Conservation (phyloP, 768 basidiomycete species). For the Terana coerulea region DNA sequence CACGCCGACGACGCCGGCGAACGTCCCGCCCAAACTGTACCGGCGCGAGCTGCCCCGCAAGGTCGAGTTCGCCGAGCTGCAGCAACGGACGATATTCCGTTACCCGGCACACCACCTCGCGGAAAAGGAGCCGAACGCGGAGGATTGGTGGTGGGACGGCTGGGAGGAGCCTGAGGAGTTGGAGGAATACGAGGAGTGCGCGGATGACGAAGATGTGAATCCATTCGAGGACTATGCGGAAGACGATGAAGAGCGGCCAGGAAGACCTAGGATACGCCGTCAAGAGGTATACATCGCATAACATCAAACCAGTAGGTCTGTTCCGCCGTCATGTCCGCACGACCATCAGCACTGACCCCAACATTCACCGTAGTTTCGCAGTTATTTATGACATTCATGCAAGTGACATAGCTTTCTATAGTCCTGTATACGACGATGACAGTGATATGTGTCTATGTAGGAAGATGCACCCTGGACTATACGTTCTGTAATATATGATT, state of each 20-base stretch:
- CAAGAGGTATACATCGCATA: neutral
- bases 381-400: too few species aligned
- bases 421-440: too few species aligned
- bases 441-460: too few species aligned
- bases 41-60: slow-evolving; percentile 12
- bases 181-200: neutral
- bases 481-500: too few species aligned
- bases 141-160: slow-evolving; percentile 21
- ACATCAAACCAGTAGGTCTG: too few species aligned
- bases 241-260: neutral
- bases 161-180: slow-evolving; percentile 20
- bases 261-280: neutral
- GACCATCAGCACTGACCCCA: too few species aligned
- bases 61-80: slow-evolving; percentile 19
- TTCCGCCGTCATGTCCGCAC: too few species aligned
- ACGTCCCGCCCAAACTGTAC: slow-evolving; percentile 4
- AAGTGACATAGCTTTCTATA: too few species aligned
- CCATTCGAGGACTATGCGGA: too few species aligned
- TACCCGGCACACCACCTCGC: slow-evolving; percentile 12
- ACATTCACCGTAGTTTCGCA: too few species aligned
- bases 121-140: slow-evolving; percentile 3
- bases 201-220: too few species aligned
- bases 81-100: slow-evolving; percentile 21
- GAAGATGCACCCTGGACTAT: too few species aligned
- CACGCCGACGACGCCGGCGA: slow-evolving; percentile 11